Percentiles rank a stretch among this genome's conserved stretches.
phyloP scores from a whole-genome alignment of 768 basidiomycete genomes.

The Suillus occidentalis region DNA sequence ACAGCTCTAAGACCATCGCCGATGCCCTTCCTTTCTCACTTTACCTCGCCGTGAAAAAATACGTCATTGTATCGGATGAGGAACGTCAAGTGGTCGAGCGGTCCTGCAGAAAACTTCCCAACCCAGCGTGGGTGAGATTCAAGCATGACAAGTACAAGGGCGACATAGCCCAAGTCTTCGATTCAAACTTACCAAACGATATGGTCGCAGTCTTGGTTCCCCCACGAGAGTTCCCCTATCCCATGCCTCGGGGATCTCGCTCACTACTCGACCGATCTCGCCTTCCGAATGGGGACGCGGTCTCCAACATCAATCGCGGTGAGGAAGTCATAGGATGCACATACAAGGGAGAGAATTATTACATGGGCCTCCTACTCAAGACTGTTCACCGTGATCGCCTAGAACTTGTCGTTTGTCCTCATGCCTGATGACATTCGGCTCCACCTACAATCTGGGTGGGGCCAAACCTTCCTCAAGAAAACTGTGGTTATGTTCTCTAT shows the following conservation, averaged over 20 bases:
- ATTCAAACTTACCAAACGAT: too few species aligned
- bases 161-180: too few species aligned
- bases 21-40: neutral
- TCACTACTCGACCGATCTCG: too few species aligned
- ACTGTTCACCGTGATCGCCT: neutral
- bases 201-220: too few species aligned
- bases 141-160: too few species aligned
- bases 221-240: too few species aligned
- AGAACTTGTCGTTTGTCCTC: neutral
- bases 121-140: neutral
- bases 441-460: neutral
- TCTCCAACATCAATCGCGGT: neutral
- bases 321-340: neutral
- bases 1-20: neutral
- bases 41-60: neutral
- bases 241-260: too few species aligned
- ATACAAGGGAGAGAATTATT: neutral
- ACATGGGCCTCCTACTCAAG: neutral
- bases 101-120: neutral
- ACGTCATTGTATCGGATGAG: neutral
- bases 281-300: too few species aligned
- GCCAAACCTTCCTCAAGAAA: neutral
- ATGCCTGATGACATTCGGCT: neutral
- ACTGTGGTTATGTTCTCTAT: neutral
- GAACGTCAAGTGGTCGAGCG: neutral